phyloP scores from a whole-genome alignment of 345 rosid species.

The Syzygium jambos region DNA sequence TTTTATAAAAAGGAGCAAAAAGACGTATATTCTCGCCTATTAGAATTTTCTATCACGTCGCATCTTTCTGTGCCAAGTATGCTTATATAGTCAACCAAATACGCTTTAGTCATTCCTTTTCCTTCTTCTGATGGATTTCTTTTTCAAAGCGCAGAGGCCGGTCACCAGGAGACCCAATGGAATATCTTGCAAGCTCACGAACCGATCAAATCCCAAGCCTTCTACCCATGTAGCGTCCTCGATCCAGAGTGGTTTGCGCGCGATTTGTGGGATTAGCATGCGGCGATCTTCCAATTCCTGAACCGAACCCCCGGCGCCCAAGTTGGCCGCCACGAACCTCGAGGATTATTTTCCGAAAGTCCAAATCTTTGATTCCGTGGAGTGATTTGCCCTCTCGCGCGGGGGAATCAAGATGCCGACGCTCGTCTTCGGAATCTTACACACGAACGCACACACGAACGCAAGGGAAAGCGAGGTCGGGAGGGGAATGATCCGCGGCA shows the following conservation, averaged over 20 bases:
- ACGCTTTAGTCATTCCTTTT: background rate
- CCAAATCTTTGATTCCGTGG: background rate
- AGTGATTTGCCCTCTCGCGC: background rate
- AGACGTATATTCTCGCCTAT: background rate
- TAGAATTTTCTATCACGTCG: background rate
- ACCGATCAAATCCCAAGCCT: background rate
- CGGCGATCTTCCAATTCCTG: background rate
- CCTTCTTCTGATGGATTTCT: background rate
- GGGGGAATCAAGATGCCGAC: background rate
- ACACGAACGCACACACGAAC: background rate
- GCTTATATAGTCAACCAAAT: background rate
- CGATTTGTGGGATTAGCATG: background rate
- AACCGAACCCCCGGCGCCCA: background rate
- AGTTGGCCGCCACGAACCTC: background rate
- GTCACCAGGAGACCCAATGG: background rate
- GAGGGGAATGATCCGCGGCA: background rate
- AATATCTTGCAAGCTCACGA: background rate
- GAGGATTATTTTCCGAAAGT: rapidly evolving
- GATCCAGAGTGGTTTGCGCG: background rate
- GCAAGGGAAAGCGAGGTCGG: background rate
- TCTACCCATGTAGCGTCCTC: background rate
- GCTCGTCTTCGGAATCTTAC: background rate
- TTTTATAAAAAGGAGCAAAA: background rate
- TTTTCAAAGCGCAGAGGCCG: background rate
- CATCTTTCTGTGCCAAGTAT: no score